Evolutionary conservation across 2,329 filamentous ascomycete genomes (phyloP).

Genomic region (Talaromyces sp.): DNA sequence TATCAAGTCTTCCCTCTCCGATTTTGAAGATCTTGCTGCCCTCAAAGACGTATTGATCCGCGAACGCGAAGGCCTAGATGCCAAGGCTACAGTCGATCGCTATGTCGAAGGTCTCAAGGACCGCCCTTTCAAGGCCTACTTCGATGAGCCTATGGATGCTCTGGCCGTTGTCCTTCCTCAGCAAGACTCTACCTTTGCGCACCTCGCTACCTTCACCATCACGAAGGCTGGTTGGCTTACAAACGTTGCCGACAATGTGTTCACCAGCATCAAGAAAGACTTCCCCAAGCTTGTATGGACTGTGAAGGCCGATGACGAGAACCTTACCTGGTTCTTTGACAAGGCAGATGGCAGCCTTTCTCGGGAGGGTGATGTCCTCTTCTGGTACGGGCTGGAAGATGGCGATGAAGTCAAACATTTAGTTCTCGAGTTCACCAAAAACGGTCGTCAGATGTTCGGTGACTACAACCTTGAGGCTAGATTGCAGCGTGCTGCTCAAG

Average conservation of each 20-base stretch:
- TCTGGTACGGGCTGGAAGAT: constrained; percentile 89
- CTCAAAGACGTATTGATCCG: constrained; percentile 79
- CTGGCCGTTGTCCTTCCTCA: constrained; percentile 78
- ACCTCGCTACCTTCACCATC: constrained; percentile 85
- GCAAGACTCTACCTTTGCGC: constrained; percentile 66
- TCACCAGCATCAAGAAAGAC: constrained; percentile 89
- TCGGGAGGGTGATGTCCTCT: constrained; percentile 81
- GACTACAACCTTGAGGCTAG: constrained; percentile 86
- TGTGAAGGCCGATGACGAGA: constrained; percentile 94
- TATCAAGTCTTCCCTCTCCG: constrained; percentile 65
- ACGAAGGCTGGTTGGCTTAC: constrained; percentile 93
- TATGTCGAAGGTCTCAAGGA: constrained; percentile 76
- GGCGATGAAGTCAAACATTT: constrained; percentile 77
- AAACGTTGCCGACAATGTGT: constrained; percentile 93
- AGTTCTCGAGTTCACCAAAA: constrained; percentile 78
- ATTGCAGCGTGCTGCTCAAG: constrained; percentile 71
- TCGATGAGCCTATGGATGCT: constrained; percentile 89
- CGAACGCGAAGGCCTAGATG: constrained; percentile 77
- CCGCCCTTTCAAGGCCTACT: constrained; percentile 86
- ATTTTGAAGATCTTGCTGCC: constrained; percentile 72
- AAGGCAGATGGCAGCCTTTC: constrained; percentile 92
- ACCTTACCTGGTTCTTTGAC: constrained; percentile 96
- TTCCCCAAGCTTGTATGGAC: constrained; percentile 90
- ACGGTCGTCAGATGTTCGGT: constrained; percentile 82
- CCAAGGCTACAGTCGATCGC: constrained; percentile 77